Evolutionary conservation across 306 rosid species (phyloP).

Genomic region (Benincasa hispida): DNA sequence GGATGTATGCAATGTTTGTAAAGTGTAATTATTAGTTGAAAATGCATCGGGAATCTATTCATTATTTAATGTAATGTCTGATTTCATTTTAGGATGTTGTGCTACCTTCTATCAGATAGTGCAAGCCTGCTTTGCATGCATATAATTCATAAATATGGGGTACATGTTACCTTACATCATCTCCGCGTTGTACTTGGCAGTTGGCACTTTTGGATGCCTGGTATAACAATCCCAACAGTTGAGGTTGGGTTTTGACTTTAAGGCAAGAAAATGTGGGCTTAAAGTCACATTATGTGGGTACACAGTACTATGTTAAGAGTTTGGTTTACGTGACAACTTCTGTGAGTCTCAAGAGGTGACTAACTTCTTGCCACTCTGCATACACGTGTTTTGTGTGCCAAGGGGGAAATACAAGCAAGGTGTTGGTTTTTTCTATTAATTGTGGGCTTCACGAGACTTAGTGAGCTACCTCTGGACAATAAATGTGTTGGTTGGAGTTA

Average conservation of each 20-base stretch:
- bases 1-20: neutral
- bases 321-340: neutral
- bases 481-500: neutral
- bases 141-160: neutral
- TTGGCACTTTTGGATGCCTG: no score
- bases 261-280: neutral
- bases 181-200: no score
- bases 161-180: no score
- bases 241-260: neutral
- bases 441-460: neutral
- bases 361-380: neutral
- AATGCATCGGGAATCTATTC: neutral
- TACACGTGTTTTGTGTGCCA: neutral
- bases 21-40: neutral
- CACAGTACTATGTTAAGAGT: neutral
- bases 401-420: neutral
- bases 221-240: no score
- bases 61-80: neutral
- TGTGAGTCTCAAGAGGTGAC: neutral
- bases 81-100: no score
- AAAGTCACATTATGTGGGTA: neutral
- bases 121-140: neutral
- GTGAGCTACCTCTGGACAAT: neutral
- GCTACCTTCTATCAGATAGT: no score
- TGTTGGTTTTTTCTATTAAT: no score